Percentiles rank a stretch among this genome's conserved stretches.
Evolutionary conservation across 306 rosid species (phyloP).

Genomic region (Cucumis hystrix): DNA sequence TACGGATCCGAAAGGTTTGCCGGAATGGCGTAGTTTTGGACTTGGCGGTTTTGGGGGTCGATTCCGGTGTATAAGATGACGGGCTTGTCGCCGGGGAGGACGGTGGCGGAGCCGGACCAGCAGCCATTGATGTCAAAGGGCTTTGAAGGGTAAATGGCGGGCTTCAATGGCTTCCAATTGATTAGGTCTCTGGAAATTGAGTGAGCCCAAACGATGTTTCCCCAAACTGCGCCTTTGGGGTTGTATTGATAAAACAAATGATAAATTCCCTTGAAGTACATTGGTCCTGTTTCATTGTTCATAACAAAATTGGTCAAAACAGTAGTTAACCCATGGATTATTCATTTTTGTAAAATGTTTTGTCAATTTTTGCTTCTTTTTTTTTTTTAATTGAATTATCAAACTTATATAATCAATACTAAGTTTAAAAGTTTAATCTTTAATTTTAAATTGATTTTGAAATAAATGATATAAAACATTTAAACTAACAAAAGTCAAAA

Average conservation of each 20-base stretch:
- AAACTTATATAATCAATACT: too few species aligned
- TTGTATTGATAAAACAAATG: slow-evolving; percentile 82
- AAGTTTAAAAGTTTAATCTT: too few species aligned
- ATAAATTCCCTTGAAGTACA: slow-evolving; percentile 63
- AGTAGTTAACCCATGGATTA: neutral
- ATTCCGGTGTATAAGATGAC: slow-evolving; percentile 58
- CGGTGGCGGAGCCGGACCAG: slow-evolving; percentile 84
- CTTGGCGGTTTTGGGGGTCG: slow-evolving; percentile 31
- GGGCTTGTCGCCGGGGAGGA: slow-evolving; percentile 56
- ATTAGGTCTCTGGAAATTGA: slow-evolving; percentile 61
- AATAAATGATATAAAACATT: too few species aligned
- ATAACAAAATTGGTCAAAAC: neutral
- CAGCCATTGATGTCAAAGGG: slow-evolving; percentile 67
- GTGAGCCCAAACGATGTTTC: slow-evolving; percentile 93
- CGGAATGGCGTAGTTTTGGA: slow-evolving; percentile 62
- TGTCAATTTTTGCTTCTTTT: too few species aligned
- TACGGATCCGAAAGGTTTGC: slow-evolving; percentile 42
- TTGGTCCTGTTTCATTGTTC: slow-evolving; percentile 35
- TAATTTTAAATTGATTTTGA: too few species aligned
- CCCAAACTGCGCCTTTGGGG: slow-evolving; percentile 87
- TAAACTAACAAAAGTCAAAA: neutral
- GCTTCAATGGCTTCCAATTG: slow-evolving; percentile 55
- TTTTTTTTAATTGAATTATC: too few species aligned
- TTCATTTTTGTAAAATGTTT: too few species aligned
- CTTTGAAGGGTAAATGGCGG: slow-evolving; percentile 49